phyloP scores from a whole-genome alignment of 441 rosid genomes.

The California macrophylla region DNA sequence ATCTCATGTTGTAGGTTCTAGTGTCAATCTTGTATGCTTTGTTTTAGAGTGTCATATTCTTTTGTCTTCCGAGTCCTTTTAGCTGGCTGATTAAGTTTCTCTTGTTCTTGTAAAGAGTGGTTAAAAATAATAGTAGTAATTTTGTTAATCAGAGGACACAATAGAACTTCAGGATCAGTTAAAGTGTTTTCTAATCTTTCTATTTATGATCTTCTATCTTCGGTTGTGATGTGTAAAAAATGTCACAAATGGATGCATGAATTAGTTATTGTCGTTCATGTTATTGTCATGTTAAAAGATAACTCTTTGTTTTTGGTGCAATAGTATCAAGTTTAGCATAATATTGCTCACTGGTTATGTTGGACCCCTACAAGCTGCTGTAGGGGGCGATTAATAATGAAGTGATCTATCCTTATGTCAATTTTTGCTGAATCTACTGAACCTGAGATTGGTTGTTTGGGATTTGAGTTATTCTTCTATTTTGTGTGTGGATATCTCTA shows the following conservation, averaged over 20 bases:
- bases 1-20: neutral
- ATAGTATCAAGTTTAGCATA: too few species aligned
- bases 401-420: neutral
- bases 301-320: too few species aligned
- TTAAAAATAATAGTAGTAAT: neutral
- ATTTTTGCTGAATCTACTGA: neutral
- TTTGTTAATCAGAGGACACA: neutral
- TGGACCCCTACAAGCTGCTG: neutral
- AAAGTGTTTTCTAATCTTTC: neutral
- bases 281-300: too few species aligned
- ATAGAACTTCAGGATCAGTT: neutral
- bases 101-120: neutral
- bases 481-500: slow-evolving; percentile 1
- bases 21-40: neutral
- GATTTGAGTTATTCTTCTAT: neutral
- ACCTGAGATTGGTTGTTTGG: neutral
- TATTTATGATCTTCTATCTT: neutral
- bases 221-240: too few species aligned
- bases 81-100: neutral
- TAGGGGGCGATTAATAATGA: neutral
- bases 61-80: neutral
- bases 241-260: too few species aligned
- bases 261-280: too few species aligned
- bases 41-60: neutral
- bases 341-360: too few species aligned